Conservation (phyloP, 202 grass and related monocot species). For the Elaeis oleifera region DNA sequence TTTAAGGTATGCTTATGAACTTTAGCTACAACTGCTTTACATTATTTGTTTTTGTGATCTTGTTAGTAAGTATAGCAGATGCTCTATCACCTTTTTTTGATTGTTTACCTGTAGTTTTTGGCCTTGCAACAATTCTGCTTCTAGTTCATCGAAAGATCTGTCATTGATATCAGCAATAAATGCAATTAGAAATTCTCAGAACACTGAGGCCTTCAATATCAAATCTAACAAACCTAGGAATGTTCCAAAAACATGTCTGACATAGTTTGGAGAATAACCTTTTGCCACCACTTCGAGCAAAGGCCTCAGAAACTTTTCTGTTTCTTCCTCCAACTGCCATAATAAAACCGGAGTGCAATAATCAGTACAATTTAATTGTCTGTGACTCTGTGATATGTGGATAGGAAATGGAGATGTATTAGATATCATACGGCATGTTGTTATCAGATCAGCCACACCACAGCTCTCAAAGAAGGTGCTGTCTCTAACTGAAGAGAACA, state of each 20-base stretch:
- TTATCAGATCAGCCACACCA: slow-evolving; percentile 87
- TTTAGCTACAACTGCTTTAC: too few species aligned
- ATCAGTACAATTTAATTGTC: neutral
- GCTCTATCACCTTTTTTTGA: neutral
- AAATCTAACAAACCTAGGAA: neutral
- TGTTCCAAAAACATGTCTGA: slow-evolving; percentile 7
- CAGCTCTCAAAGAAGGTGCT: slow-evolving; percentile 98
- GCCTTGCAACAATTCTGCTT: slow-evolving; percentile 80
- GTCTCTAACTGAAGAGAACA: slow-evolving; percentile 81
- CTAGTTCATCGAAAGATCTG: slow-evolving; percentile 86
- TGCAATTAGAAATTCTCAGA: neutral
- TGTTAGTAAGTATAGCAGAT: neutral
- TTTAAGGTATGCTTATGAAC: too few species aligned
- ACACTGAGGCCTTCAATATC: neutral
- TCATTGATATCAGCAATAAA: slow-evolving; percentile 7
- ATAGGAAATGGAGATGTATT: slow-evolving; percentile 16
- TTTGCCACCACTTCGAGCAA: slow-evolving; percentile 81
- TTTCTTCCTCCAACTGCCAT: slow-evolving; percentile 87
- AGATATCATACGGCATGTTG: slow-evolving; percentile 76
- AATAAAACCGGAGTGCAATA: slow-evolving; percentile 2
- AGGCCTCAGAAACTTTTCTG: slow-evolving; percentile 86
- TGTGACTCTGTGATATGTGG: too few species aligned
- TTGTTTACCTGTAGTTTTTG: slow-evolving; percentile 83
- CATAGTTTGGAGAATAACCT: slow-evolving; percentile 38
- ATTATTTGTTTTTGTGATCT: too few species aligned